These are phyloP conservation scores for Dipodascus albidus DNA, from an alignment of 805 yeast species.

Conservation along the genomic window DNA sequence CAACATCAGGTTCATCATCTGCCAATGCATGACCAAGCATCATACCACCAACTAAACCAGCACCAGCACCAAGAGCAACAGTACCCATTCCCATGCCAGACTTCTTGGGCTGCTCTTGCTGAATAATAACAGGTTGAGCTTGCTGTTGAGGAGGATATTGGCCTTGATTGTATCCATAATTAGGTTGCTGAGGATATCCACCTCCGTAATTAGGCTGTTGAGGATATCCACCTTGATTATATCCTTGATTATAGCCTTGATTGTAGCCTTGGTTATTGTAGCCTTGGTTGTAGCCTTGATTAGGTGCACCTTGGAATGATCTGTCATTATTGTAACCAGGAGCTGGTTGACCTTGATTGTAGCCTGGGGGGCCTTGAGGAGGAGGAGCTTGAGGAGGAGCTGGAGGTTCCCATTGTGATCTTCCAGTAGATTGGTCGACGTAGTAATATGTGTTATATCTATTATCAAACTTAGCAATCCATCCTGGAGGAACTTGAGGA, in stretches of 20 bases:
- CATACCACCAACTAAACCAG: conserved; percentile 55
- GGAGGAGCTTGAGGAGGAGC: conserved; percentile 35
- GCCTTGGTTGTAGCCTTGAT: conserved; percentile 2
- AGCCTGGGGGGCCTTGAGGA: neutral
- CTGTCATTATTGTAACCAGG: conserved; percentile 5
- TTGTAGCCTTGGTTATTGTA: neutral
- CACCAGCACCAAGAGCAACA: conserved; percentile 39
- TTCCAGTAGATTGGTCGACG: conserved; percentile 46
- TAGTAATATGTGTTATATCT: conserved; percentile 60
- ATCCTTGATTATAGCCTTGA: conserved; percentile 6
- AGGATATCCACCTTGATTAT: conserved; percentile 6
- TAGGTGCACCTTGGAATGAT: conserved; percentile 4
- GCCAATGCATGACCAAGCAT: conserved; percentile 36
- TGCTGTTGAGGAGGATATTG: neutral
- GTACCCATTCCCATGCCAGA: conserved; percentile 25
- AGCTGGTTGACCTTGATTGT: neutral
- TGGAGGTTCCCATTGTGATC: conserved; percentile 55
- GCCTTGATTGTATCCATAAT: neutral
- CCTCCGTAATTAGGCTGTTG: conserved; percentile 2
- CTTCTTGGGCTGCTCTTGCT: neutral
- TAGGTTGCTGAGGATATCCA: conserved; percentile 5
- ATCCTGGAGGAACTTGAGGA: conserved; percentile 14
- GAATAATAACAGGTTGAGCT: neutral
- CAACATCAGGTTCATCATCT: neutral
- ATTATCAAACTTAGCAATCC: conserved; percentile 4